These are phyloP conservation scores for Mangifera indica DNA, from an alignment of 345 rosid species.

Conservation along the genomic window DNA sequence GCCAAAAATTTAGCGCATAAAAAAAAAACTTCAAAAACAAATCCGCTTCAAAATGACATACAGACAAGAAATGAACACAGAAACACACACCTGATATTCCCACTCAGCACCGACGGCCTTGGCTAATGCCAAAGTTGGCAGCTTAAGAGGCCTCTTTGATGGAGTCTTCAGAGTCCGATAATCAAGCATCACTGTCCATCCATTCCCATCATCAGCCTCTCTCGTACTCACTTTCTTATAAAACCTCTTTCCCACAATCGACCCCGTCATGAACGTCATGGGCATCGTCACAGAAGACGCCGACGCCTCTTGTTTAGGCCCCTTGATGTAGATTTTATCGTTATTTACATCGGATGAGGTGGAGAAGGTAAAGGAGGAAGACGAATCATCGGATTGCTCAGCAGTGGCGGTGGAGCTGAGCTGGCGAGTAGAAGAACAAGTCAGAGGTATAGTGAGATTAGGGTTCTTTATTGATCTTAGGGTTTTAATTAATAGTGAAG, in stretches of 20 bases:
- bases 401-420: conserved; percentile 41
- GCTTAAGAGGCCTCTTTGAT: conserved; percentile 73
- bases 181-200: conserved; percentile 97
- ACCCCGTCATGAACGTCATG: conserved; percentile 87
- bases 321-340: conserved; percentile 47
- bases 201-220: conserved; percentile 84
- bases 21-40: neutral
- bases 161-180: conserved; percentile 90
- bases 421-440: conserved; percentile 28
- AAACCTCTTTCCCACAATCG: conserved; percentile 83
- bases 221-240: conserved; percentile 77
- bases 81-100: conserved; percentile 76
- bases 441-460: conserved; percentile 7
- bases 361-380: conserved; percentile 53
- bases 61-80: neutral
- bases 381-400: conserved; percentile 36
- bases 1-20: neutral
- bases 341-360: conserved; percentile 22
- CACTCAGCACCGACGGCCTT: conserved; percentile 93
- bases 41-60: neutral
- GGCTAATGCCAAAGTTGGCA: conserved; percentile 74
- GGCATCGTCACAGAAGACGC: conserved; percentile 83
- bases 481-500: conserved; percentile 40
- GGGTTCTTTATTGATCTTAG: conserved; percentile 36
- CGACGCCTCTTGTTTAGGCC: conserved; percentile 23